These are phyloP conservation scores for Chloranthus sessilifolius DNA, from an alignment of 164 flowering plant species.

Conservation along the genomic window DNA sequence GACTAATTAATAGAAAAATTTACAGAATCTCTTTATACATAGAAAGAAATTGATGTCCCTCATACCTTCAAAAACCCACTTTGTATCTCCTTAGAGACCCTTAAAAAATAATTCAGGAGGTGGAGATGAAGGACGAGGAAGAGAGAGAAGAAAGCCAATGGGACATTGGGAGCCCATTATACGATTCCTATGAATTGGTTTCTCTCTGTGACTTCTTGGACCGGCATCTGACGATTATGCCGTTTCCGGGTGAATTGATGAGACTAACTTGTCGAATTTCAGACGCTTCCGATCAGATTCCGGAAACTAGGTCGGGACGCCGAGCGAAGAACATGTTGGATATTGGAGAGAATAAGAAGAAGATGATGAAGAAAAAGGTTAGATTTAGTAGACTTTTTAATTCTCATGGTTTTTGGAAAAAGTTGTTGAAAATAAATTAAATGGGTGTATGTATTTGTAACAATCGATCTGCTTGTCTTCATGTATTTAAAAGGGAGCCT, in stretches of 20 bases:
- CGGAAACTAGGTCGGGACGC: background rate
- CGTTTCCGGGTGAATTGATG: background rate
- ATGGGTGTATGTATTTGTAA: no score
- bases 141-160: constrained; percentile 1
- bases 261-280: no score
- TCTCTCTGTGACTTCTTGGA: background rate
- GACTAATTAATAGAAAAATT: no score
- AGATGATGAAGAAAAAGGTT: background rate
- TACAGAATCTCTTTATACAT: no score
- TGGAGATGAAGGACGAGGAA: constrained; percentile 3
- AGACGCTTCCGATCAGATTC: background rate
- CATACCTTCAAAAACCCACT: no score
- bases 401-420: constrained; percentile 3
- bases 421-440: no score
- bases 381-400: background rate
- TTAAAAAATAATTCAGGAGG: no score
- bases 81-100: no score
- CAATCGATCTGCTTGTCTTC: no score
- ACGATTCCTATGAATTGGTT: constrained; percentile 3
- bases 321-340: background rate
- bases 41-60: no score
- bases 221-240: background rate
- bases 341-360: background rate
- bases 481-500: no score
- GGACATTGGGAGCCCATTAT: constrained; percentile 6